A percentile compares a stretch with the other conserved stretches of the same genome.
Conservation (phyloP, 495 filamentous ascomycete species). For the Daldinia vernicosa region DNA sequence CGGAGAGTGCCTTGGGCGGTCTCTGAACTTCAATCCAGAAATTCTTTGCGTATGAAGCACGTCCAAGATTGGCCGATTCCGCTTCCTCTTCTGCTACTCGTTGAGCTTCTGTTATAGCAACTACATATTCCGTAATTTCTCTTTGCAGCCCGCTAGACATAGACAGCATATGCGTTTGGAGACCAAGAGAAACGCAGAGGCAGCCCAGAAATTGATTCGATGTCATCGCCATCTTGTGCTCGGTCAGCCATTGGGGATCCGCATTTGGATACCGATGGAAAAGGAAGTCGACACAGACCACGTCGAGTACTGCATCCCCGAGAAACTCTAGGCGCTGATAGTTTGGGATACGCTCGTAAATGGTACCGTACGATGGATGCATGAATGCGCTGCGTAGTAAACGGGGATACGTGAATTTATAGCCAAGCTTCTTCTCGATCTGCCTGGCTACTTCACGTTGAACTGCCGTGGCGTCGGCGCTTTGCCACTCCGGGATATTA, state of each 20-base stretch:
- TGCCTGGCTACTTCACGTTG: slow-evolving; percentile 73
- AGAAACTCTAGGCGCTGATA: slow-evolving; percentile 96
- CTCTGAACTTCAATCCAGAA: slow-evolving; percentile 78
- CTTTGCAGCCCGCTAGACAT: slow-evolving; percentile 65
- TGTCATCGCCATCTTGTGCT: slow-evolving; percentile 99
- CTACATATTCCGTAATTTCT: slow-evolving; percentile 74
- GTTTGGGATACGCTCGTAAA: slow-evolving; percentile 79
- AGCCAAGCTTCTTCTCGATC: slow-evolving; percentile 73
- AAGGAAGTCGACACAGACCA: slow-evolving; percentile 83
- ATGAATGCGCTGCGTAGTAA: slow-evolving; percentile 86
- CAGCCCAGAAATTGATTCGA: slow-evolving; percentile 94
- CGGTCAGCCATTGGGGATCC: slow-evolving; percentile 97
- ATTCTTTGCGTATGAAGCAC: slow-evolving; percentile 67
- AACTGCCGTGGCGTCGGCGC: slow-evolving; percentile 61
- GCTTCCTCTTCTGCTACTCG: slow-evolving; percentile 52
- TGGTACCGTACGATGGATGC: slow-evolving; percentile 79
- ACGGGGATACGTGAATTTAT: slow-evolving; percentile 81
- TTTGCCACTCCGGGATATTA: slow-evolving; percentile 75
- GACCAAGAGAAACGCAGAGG: slow-evolving; percentile 75
- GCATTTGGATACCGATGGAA: slow-evolving; percentile 77
- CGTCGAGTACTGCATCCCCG: slow-evolving; percentile 89
- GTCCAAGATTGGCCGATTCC: slow-evolving; percentile 41
- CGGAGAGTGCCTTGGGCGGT: slow-evolving; percentile 87
- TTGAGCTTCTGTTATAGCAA: slow-evolving; percentile 69
- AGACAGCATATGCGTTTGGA: slow-evolving; percentile 77